These are phyloP conservation scores for Saccharomycopsis javanensis DNA, from an alignment of 805 yeast species.

Conservation along the genomic window DNA sequence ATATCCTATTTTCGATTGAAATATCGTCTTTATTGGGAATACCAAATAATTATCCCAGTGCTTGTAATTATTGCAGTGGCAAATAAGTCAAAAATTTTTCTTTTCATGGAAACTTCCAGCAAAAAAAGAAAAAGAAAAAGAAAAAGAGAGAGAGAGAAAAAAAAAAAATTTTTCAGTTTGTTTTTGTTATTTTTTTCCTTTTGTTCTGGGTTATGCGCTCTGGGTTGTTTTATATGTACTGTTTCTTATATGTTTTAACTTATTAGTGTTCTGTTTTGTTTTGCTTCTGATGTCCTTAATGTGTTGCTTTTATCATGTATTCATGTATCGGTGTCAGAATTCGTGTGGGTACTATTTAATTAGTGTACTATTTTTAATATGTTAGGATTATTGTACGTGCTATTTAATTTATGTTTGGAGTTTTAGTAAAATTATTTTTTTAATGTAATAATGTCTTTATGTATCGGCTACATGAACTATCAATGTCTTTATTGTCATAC, in stretches of 20 bases:
- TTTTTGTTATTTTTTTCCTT: no score
- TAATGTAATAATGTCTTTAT: no score
- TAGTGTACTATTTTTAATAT: neutral
- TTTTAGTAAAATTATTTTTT: no score
- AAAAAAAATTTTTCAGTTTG: no score
- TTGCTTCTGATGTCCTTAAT: no score
- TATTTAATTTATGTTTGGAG: no score
- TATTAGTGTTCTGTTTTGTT: neutral
- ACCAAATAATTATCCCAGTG: neutral
- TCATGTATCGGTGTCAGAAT: neutral
- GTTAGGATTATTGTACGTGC: no score
- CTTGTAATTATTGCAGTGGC: conserved; percentile 1
- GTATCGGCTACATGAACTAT: no score
- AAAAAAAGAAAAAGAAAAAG: neutral
- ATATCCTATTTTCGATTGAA: neutral
- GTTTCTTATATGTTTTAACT: neutral
- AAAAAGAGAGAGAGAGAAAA: no score
- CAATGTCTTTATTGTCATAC: no score
- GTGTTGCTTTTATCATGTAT: neutral
- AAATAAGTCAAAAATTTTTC: neutral
- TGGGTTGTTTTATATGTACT: neutral
- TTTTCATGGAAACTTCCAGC: neutral
- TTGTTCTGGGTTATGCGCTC: no score
- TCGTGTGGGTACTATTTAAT: neutral
- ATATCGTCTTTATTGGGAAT: neutral